Evolutionary conservation across 1,139 yeast genomes (phyloP).

Genomic region (Debaryomyces fabryi): DNA sequence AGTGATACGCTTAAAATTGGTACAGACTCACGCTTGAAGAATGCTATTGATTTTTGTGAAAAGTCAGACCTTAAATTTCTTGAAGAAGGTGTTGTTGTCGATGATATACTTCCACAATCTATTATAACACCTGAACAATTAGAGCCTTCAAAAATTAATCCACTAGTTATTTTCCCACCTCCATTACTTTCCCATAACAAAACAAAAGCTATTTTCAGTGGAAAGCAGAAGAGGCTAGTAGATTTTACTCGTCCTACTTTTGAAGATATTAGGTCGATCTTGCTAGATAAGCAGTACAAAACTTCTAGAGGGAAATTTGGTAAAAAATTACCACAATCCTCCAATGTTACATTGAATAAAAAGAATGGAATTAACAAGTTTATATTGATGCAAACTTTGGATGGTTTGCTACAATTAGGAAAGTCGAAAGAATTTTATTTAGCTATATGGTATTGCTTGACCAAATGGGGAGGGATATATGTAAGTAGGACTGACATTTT

Average conservation of each 20-base stretch:
- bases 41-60: conserved; percentile 8
- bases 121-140: conserved; percentile 12
- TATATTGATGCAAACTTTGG: conserved; percentile 33
- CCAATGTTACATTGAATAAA: conserved; percentile 9
- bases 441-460: conserved; percentile 33
- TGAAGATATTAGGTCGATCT: conserved; percentile 21
- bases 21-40: conserved; percentile 11
- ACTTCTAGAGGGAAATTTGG: conserved; percentile 28
- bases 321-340: conserved; percentile 17
- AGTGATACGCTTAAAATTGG: neutral
- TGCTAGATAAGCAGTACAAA: conserved; percentile 19
- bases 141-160: conserved; percentile 25
- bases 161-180: conserved; percentile 37
- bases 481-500: conserved; percentile 14
- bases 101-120: conserved; percentile 18
- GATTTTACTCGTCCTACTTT: conserved; percentile 33
- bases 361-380: conserved; percentile 32
- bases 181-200: conserved; percentile 28
- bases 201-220: conserved; percentile 26
- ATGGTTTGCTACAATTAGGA: conserved; percentile 37
- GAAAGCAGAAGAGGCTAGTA: conserved; percentile 30
- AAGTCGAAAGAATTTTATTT: conserved; percentile 32
- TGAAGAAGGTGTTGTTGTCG: conserved; percentile 8
- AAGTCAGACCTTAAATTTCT: conserved; percentile 1
- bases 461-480: conserved; percentile 39